Evolutionary conservation across 345 rosid species (phyloP).

Genomic region (Salix exigua): DNA sequence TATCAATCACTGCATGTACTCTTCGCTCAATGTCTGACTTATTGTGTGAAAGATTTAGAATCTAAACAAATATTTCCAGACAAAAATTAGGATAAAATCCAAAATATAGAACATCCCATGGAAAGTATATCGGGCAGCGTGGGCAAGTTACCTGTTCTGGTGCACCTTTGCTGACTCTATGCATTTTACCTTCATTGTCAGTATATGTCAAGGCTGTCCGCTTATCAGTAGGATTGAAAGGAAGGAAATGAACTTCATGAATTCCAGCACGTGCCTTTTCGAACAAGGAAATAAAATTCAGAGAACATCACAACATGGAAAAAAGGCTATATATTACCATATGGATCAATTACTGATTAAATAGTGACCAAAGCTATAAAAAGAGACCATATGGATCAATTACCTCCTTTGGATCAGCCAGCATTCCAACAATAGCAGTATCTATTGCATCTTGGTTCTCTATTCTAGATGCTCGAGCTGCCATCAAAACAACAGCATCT

Average conservation of each 20-base stretch:
- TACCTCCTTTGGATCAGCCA: slow-evolving; percentile 99
- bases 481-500: slow-evolving; percentile 86
- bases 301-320: not conserved
- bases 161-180: slow-evolving; percentile 98
- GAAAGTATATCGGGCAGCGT: not conserved
- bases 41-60: slow-evolving; percentile 83
- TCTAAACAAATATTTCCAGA: slow-evolving; percentile 42
- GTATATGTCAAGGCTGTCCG: slow-evolving; percentile 88
- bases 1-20: slow-evolving; percentile 90
- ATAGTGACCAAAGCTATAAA: not conserved
- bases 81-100: slow-evolving; percentile 7
- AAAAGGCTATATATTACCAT: not conserved
- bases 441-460: slow-evolving; percentile 99
- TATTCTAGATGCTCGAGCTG: slow-evolving; percentile 87
- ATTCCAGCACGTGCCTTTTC: slow-evolving; percentile 92
- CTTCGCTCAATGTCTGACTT: slow-evolving; percentile 81
- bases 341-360: not conserved
- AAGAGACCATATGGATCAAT: not conserved
- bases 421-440: slow-evolving; percentile 89
- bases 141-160: slow-evolving; percentile 79
- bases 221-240: slow-evolving; percentile 97
- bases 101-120: not conserved
- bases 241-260: slow-evolving; percentile 92
- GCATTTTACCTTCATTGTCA: slow-evolving; percentile 80
- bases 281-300: not conserved